phyloP scores from a whole-genome alignment of 177 flowering plant genomes.

The Vitis hybrid region DNA sequence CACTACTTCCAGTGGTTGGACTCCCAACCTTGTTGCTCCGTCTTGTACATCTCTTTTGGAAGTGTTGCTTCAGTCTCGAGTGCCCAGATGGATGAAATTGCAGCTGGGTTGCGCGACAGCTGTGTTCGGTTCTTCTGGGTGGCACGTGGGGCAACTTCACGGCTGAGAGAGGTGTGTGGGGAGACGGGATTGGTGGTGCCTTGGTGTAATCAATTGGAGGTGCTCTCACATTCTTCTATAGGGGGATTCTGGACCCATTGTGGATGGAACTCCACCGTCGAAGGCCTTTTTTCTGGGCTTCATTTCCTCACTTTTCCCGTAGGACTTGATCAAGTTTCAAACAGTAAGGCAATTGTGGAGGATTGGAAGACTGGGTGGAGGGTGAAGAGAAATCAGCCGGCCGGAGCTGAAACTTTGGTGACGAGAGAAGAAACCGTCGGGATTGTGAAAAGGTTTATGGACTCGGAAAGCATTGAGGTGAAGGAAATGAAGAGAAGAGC shows the following conservation, averaged over 20 bases:
- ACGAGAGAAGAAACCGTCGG: conserved; percentile 31
- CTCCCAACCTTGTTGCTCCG: conserved; percentile 30
- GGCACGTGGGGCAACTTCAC: conserved; percentile 24
- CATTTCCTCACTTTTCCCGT: conserved; percentile 60
- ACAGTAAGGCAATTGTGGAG: conserved; percentile 47
- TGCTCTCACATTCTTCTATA: conserved; percentile 46
- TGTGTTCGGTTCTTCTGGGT: conserved; percentile 54
- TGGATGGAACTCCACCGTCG: conserved; percentile 63
- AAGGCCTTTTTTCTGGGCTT: conserved; percentile 48
- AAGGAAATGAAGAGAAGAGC: neutral
- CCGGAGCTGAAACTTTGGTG: conserved; percentile 22
- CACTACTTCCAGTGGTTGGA: conserved; percentile 47
- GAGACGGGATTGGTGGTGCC: conserved; percentile 42
- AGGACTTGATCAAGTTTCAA: conserved; percentile 37
- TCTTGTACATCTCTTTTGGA: conserved; percentile 59
- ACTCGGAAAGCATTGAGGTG: conserved; percentile 4
- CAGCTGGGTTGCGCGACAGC: conserved; percentile 35
- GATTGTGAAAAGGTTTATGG: conserved; percentile 41
- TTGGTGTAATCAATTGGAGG: conserved; percentile 58
- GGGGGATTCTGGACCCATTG: conserved; percentile 78
- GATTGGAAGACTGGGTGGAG: conserved; percentile 60
- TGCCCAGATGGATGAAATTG: conserved; percentile 51
- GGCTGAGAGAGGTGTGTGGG: conserved; percentile 14
- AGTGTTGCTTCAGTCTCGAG: conserved; percentile 46
- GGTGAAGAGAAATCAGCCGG: conserved; percentile 14